Evolutionary conservation across 805 yeast genomes (phyloP).

Genomic region (Saccharomycopsis sp.): DNA sequence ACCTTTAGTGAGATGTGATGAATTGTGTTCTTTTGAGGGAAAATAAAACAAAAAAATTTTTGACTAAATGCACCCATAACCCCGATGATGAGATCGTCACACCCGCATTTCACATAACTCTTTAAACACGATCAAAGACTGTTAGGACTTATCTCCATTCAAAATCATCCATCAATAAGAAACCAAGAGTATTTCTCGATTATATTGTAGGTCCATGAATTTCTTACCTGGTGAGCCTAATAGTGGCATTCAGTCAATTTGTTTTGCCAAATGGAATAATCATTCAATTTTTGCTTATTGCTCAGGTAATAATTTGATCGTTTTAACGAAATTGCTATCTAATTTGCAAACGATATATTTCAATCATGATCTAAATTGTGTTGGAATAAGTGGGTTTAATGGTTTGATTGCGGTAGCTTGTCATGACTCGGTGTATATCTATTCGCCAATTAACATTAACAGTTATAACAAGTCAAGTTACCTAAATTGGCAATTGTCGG

Average conservation of each 20-base stretch:
- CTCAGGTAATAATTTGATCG: conserved; percentile 81
- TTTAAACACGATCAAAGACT: not conserved
- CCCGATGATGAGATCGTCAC: not conserved
- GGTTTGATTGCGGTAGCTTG: conserved; percentile 58
- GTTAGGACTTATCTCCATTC: not conserved
- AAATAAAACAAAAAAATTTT: not conserved
- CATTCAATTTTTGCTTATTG: conserved; percentile 46
- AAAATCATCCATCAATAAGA: not conserved
- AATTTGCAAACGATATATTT: conserved; percentile 74
- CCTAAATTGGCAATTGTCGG: conserved; percentile 40
- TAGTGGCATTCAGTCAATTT: conserved; percentile 13
- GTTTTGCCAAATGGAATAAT: conserved; percentile 17
- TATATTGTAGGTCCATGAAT: conserved; percentile 10
- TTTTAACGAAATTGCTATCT: conserved; percentile 43
- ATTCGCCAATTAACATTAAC: conserved; percentile 37
- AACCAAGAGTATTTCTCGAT: not conserved
- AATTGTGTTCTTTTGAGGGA: not conserved
- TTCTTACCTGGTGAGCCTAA: conserved; percentile 22
- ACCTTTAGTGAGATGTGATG: not conserved
- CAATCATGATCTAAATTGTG: conserved; percentile 55
- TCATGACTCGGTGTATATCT: conserved; percentile 38
- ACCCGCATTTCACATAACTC: not conserved
- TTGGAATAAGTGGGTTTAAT: conserved; percentile 52
- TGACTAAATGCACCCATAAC: not conserved
- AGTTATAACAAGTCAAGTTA: conserved; percentile 24